Conservation (phyloP, 2,329 filamentous ascomycete genomes). For the Fusarium sp. region DNA sequence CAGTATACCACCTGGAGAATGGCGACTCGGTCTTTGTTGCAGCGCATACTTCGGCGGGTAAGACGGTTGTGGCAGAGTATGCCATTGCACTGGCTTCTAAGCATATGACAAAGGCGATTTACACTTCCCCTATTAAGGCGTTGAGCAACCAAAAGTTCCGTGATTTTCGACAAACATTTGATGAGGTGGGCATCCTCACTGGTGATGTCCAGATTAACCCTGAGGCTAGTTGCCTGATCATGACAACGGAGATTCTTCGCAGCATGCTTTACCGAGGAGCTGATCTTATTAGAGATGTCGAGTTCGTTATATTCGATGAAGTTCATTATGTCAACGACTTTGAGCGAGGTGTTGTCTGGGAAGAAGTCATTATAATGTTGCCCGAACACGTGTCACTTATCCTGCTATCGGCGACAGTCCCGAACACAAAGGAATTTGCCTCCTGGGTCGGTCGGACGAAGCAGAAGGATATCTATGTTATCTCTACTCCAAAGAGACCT, state of each 20-base stretch:
- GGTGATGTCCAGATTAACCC: constrained; percentile 98
- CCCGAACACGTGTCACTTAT: constrained; percentile 97
- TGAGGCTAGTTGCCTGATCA: constrained; percentile 97
- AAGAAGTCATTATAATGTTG: constrained; percentile 99
- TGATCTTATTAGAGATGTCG: constrained; percentile 94
- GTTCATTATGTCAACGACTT: constrained; percentile 98
- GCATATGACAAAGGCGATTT: constrained; percentile 99
- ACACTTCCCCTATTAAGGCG: constrained; percentile 98
- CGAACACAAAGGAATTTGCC: constrained; percentile 97
- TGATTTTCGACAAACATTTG: constrained; percentile 89
- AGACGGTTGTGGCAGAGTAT: constrained; percentile 98
- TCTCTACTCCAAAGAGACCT: constrained; percentile 94
- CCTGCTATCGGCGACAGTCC: constrained; percentile 92
- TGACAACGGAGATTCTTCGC: constrained; percentile 97
- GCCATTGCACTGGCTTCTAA: constrained; percentile 96
- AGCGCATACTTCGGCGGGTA: constrained; percentile 96
- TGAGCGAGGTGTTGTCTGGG: constrained; percentile 97
- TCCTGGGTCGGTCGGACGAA: constrained; percentile 99
- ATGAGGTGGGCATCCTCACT: constrained; percentile 96
- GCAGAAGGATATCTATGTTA: constrained; percentile 99
- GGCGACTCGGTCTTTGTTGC: constrained; percentile 98
- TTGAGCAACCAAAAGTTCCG: constrained; percentile 99
- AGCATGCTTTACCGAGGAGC: constrained; percentile 98
- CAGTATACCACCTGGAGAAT: constrained; percentile 95
- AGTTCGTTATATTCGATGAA: constrained; percentile 99